Base-by-base conservation (phyloP, 495 filamentous ascomycete species). In the Parachaetomium inaequale region DNA sequence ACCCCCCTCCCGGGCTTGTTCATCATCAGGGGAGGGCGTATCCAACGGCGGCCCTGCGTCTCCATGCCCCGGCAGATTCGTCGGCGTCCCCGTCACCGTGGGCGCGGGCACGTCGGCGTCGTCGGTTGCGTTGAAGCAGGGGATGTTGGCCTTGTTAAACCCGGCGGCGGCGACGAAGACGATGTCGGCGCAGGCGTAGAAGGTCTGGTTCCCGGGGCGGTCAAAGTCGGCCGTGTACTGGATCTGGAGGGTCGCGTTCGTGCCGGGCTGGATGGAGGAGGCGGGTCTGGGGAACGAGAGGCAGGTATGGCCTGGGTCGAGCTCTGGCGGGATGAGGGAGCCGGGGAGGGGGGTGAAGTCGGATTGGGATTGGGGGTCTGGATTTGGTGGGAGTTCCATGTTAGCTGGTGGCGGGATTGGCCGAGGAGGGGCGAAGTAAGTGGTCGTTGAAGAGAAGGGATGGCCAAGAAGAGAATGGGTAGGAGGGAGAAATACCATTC, bases 111-210 rank as follows among this genome's bases (percentile, higher is more conserved):
- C 63, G 58, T 65, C 68, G 14, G 43, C 29, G 23, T 50, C 62
- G 7, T 61, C 60, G 8, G 80, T 77, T 3, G 78, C 78, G 64
- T 83, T 82, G 70, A 82, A 81, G 68, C 80, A 83, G 19, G 74
- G 74, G 25, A 78, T 62, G 8, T 68, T 29, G 31, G 55, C 61
- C 12, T 56, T 63, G 2, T 69, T 73, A 65, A 82, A 79, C 7
- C 65, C 55, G 31, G 50, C 62, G 7, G 71, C 56, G 14, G 68
- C 54, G 15, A 81, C 72, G 58, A 77, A 80, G 7, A 71, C 78
- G 40, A 82, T 73, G 66, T 84, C 80, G 11, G 81, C 78, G 53
- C 79, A 84, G 26, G 78, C 77, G 64, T 81, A 82, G 70, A 78
- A 82, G 23, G 76, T 79, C 58, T 79, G 70, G 52, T 79, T 79